phyloP scores from a whole-genome alignment of 176 grass and related monocot genomes.

The Avena eriantha region DNA sequence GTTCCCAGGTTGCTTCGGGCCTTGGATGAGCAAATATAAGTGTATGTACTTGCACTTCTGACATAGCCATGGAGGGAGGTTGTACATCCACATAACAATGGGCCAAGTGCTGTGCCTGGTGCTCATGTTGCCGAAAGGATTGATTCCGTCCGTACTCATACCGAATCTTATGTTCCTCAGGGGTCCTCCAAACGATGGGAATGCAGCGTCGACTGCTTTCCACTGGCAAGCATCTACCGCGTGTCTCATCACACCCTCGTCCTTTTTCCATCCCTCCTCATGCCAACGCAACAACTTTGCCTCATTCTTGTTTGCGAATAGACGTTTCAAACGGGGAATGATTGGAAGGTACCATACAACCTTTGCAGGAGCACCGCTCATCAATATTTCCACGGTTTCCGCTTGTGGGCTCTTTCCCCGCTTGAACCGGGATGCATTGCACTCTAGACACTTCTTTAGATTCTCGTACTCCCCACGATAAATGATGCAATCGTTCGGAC shows the following conservation, averaged over 20 bases:
- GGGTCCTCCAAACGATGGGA: neutral
- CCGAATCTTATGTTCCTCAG: neutral
- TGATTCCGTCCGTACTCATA: slow-evolving; percentile 1
- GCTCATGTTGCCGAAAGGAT: neutral
- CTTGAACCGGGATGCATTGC: slow-evolving; percentile 3
- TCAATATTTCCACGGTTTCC: neutral
- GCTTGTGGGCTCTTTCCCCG: neutral
- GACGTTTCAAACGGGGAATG: neutral
- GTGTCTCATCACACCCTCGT: neutral
- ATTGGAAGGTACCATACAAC: too few species aligned
- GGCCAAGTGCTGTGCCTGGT: neutral
- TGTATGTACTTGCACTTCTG: neutral
- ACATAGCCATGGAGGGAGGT: neutral
- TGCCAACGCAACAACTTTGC: slow-evolving; percentile 3
- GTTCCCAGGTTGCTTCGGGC: neutral
- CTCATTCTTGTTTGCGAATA: slow-evolving; percentile 1
- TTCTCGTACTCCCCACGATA: neutral
- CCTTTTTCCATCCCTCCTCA: neutral
- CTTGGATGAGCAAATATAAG: neutral
- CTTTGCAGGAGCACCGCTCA: neutral
- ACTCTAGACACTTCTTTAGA: neutral
- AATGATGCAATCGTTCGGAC: neutral
- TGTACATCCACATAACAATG: neutral
- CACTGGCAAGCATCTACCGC: neutral
- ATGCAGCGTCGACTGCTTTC: neutral